Evolutionary conservation across 352 stramenopile genomes (phyloP), one percentile per base, ranked within the genome.

Genomic region (Globisporangium sylvaticum): DNA sequence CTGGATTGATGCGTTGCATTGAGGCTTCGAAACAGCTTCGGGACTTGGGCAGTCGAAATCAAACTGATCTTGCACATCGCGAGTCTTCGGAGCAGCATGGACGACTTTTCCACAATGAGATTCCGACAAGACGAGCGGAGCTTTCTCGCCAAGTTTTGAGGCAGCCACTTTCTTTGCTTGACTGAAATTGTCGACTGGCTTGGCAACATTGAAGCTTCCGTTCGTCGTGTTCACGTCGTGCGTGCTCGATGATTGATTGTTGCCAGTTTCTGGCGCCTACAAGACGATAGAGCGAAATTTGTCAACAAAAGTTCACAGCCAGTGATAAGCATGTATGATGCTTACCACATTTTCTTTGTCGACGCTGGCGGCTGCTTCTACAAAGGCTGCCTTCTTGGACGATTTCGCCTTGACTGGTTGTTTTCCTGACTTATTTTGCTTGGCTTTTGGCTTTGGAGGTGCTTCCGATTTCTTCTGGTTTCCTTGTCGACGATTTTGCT

Each of bases 271-370:
- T 58, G 53, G 53, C 12, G 15, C 27, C 53, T 58, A 15, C 2
- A 39, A 8, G 25, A 25, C 15, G 24, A 48, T 48, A 34, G 12
- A 29, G 12, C 18, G 14, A 32, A 4, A 9, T n/a, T 22, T 27
- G 50, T 39, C 15, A 58, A 27, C 15, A 58, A 27, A 39, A 48
- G 15, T 4, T 48, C 39, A 8, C 6, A 48, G 5, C 15, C 53
- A 58, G 7, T n/a, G 9, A 25, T 32, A 58, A 39, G n/a, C 10
- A 22, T 44, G n/a, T n/a, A 34, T 20, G 8, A 27, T 22, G 34
- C 60, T 9, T 44, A 65, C 60, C 60, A 58, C 8, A 22, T 65
- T 65, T 25, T 65, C 60, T 58, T 65, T 65, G 46, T 58, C 29
- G 9, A 29, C 32, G 32, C 31, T 24, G 22, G 5, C 24, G 6